Evolutionary conservation across 164 flowering plant species (phyloP), one percentile per base, ranked within the genome.

Genomic region (Tinospora cordifolia): DNA sequence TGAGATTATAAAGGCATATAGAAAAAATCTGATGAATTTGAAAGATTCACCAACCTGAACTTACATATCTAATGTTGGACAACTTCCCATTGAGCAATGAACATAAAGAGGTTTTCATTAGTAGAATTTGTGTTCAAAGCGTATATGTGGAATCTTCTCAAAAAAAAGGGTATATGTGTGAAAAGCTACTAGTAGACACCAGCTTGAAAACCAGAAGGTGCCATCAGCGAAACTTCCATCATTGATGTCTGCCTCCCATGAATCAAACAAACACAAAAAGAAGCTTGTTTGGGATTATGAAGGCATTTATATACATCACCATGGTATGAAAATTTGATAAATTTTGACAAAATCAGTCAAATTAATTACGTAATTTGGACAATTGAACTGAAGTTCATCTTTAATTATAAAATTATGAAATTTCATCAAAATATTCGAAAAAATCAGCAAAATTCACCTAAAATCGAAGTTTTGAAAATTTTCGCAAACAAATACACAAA

Each of bases 191-290:
- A 78, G 46, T 67, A 68, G 68, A 68, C 76, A 70, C 79, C 71
- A 71, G 63, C 76, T 38, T 0, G 40, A 19, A 36, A 72, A 19
- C 24, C 49, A 51, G 26, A 49, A 72, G 79, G 75, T 67, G 70
- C 59, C 44, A 75, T 78, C 83, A 80, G 75, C 77, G 70, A 75
- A 75, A 71, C 77, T 72, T 54, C 76, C 79, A 70, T 26, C 13
- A 21, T 72, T 24, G 57, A 46, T 77, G 6, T 77, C 9, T 46
- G 79, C 83, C 77, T 73, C 75, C 77, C 76, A 80, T 77, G 84
- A 81, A 81, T 74, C 84, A 77, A 73, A 72, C 67, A 69, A 73
- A 73, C 74, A 63, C 70, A 9, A n/a, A 47, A n/a, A 68, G 47
- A 71, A 69, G 63, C 62, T 39, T 75, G 73, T 62, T 73, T 62